These are phyloP conservation scores for Monosporascus sp. DNA, from an alignment of 2,329 filamentous ascomycete species.

Conservation along the genomic window DNA sequence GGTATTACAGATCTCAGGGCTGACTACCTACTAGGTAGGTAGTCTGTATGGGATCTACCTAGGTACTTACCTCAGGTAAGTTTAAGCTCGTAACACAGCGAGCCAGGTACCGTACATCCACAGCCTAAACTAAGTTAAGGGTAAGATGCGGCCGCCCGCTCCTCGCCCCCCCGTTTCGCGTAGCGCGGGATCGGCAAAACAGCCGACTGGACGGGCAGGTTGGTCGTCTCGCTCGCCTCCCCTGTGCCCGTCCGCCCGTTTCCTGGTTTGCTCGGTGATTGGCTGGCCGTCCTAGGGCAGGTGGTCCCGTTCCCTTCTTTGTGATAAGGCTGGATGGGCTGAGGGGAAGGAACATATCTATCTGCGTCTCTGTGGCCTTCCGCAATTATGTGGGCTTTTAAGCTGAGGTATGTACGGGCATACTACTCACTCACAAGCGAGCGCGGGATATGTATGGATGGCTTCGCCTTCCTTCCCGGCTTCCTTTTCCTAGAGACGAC, in stretches of 20 bases:
- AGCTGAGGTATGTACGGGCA: no score
- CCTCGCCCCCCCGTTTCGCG: not conserved
- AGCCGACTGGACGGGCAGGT: conserved; percentile 3
- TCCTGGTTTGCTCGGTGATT: not conserved
- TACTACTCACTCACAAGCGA: no score
- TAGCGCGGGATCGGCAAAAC: conserved; percentile 5
- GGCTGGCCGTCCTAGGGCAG: not conserved
- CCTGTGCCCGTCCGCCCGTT: not conserved
- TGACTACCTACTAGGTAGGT: no score
- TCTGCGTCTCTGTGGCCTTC: no score
- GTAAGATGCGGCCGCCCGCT: not conserved
- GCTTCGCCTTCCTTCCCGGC: no score
- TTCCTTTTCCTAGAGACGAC: no score
- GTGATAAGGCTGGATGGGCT: no score
- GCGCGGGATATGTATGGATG: no score
- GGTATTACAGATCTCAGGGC: no score
- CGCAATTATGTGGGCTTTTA: no score
- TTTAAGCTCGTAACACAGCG: not conserved
- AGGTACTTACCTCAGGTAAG: not conserved
- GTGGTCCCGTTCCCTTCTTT: not conserved
- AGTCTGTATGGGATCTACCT: no score
- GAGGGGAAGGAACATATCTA: no score
- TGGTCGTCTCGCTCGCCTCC: not conserved
- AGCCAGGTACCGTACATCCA: not conserved
- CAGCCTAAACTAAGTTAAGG: not conserved